phyloP scores from a whole-genome alignment of 371 early-diverging fungal species.

The Choanephora cucurbitarum region DNA sequence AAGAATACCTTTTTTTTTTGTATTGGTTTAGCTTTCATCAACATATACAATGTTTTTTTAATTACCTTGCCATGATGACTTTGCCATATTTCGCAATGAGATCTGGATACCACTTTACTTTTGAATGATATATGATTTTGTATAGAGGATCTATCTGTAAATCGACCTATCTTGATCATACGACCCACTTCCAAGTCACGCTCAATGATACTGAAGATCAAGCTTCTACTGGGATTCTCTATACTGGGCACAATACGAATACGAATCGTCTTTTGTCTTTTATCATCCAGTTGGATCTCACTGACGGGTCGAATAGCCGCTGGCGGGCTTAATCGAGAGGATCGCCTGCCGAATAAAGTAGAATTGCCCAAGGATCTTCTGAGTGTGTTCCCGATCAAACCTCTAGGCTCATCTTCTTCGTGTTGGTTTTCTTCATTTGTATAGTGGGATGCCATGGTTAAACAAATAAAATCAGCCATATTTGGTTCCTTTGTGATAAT shows the following conservation, averaged over 20 bases:
- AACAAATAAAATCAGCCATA: constrained; percentile 33
- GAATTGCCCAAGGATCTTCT: constrained; percentile 20
- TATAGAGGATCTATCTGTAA: constrained; percentile 67
- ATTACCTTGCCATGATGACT: constrained; percentile 74
- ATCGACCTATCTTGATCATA: constrained; percentile 78
- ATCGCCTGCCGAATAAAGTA: constrained; percentile 19
- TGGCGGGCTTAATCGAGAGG: constrained; percentile 6
- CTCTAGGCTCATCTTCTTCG: constrained; percentile 4
- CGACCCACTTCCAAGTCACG: constrained; percentile 72
- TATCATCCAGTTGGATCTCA: constrained; percentile 2
- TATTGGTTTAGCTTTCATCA: no score
- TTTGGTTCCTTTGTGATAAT: not conserved
- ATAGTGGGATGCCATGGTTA: constrained; percentile 30
- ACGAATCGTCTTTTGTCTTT: constrained; percentile 30
- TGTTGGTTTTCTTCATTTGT: constrained; percentile 17
- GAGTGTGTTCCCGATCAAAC: not conserved
- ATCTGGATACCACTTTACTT: constrained; percentile 91
- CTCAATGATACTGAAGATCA: constrained; percentile 83
- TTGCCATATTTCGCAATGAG: constrained; percentile 93
- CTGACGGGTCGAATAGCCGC: constrained; percentile 4
- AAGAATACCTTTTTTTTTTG: not conserved
- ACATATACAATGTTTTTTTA: not conserved
- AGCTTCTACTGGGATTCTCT: constrained; percentile 69
- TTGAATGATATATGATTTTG: constrained; percentile 84
- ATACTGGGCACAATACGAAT: constrained; percentile 81